A percentile compares a stretch with the other conserved stretches of the same genome.
Evolutionary conservation across 179 eudicot genomes (phyloP).

Genomic region (Sideroxylon spinosum): DNA sequence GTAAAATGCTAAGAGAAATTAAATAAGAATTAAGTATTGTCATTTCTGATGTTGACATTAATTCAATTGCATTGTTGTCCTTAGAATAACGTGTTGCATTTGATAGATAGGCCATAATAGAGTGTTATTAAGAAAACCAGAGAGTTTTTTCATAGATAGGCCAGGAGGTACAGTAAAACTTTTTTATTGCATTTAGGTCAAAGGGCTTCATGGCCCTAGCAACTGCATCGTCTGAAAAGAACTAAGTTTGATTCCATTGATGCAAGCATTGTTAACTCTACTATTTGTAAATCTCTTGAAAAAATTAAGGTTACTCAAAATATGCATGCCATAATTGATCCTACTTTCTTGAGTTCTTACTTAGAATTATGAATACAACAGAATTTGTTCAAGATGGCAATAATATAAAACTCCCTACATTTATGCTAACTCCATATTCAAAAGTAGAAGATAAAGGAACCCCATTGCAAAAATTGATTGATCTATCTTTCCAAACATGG

Average conservation of each 20-base stretch:
- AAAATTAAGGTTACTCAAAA: background rate
- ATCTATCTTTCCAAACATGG: background rate
- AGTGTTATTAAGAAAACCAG: background rate
- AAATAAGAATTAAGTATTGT: too few relatives aligned
- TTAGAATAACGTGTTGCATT: background rate
- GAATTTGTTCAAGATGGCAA: background rate
- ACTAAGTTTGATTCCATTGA: background rate
- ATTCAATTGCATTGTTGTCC: background rate
- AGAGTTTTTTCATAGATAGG: background rate
- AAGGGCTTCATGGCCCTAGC: background rate
- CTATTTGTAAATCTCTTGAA: background rate
- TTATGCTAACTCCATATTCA: background rate
- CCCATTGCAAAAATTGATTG: background rate
- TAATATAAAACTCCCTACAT: background rate
- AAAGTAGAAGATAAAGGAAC: background rate
- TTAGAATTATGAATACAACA: slow-evolving; percentile 18
- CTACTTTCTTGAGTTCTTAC: background rate
- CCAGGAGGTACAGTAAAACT: background rate
- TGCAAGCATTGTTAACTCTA: background rate
- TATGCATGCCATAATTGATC: background rate
- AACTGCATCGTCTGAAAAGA: background rate
- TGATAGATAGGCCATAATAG: too few relatives aligned
- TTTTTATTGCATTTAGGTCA: background rate
- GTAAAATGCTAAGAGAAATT: too few relatives aligned
- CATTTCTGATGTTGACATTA: background rate